A percentile compares a stretch with the other conserved stretches of the same genome.
Conservation (phyloP, 192 early-diverging fungal species). For the Paraglomus occultum region DNA sequence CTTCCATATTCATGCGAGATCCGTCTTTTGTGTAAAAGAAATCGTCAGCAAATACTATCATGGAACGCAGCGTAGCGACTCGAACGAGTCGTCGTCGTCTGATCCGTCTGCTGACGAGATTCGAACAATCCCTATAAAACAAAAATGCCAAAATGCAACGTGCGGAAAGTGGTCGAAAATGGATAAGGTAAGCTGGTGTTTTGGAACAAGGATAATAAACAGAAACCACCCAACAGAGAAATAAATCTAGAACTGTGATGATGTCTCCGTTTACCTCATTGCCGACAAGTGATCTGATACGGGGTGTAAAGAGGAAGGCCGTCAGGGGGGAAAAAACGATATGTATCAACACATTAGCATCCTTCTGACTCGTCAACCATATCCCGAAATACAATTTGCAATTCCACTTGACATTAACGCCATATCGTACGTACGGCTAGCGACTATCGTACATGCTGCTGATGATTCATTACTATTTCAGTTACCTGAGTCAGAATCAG, state of each 20-base stretch:
- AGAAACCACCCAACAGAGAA: background rate
- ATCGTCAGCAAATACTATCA: constrained; percentile 67
- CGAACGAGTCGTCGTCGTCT: constrained; percentile 10
- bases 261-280: constrained; percentile 38
- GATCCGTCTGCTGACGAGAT: constrained; percentile 52
- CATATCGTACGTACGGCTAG: constrained; percentile 77
- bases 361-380: no score
- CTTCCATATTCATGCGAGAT: no score
- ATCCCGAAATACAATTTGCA: background rate
- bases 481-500: constrained; percentile 52
- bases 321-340: no score
- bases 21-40: no score
- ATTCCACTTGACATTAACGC: constrained; percentile 59
- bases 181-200: background rate
- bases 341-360: no score
- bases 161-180: background rate
- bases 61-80: constrained; percentile 26
- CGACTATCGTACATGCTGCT: constrained; percentile 70
- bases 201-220: background rate
- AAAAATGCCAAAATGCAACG: constrained; percentile 25
- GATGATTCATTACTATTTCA: constrained; percentile 70
- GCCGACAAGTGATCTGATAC: constrained; percentile 55
- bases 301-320: constrained; percentile 65
- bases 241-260: background rate
- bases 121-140: constrained; percentile 63